Conservation (phyloP, 148 eudicot species). For the Agrostemma githago region DNA sequence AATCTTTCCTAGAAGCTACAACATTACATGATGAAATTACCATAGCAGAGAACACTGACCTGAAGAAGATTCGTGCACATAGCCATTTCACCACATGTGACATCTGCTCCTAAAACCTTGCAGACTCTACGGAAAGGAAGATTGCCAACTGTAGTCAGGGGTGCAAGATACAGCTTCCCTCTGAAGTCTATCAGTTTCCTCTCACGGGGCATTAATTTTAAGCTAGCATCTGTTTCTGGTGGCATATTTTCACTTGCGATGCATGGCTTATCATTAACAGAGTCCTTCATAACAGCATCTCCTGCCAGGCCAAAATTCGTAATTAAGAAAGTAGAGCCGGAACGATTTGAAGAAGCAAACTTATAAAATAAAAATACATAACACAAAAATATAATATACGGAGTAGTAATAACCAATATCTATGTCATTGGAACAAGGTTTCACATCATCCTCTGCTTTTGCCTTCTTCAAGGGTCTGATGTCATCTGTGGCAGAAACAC, state of each 20-base stretch:
- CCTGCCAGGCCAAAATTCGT: slow-evolving; percentile 32
- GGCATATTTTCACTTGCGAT: slow-evolving; percentile 21
- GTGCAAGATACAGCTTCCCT: slow-evolving; percentile 90
- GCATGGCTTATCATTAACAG: slow-evolving; percentile 28
- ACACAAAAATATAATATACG: not conserved
- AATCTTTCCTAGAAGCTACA: not conserved
- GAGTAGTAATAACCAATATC: slow-evolving; percentile 37
- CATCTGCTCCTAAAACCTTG: slow-evolving; percentile 89
- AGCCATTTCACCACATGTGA: slow-evolving; percentile 99
- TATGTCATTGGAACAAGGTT: slow-evolving; percentile 22
- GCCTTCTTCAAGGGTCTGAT: slow-evolving; percentile 65
- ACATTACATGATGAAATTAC: not conserved
- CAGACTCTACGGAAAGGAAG: slow-evolving; percentile 93
- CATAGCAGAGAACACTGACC: slow-evolving; percentile 36
- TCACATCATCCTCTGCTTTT: slow-evolving; percentile 45
- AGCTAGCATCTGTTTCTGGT: slow-evolving; percentile 63
- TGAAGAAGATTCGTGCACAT: slow-evolving; percentile 99
- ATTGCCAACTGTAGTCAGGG: slow-evolving; percentile 94
- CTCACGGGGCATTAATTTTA: slow-evolving; percentile 68
- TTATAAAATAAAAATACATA: not conserved
- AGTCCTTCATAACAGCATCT: slow-evolving; percentile 31
- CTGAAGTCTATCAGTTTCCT: slow-evolving; percentile 90
- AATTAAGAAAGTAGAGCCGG: slow-evolving; percentile 9
- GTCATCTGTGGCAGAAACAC: slow-evolving; percentile 36
- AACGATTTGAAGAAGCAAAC: not conserved